Percentiles rank a stretch among this genome's conserved stretches.
These are phyloP conservation scores for Poa annua DNA, from an alignment of 176 grass and related monocot genomes.

Conservation along the genomic window DNA sequence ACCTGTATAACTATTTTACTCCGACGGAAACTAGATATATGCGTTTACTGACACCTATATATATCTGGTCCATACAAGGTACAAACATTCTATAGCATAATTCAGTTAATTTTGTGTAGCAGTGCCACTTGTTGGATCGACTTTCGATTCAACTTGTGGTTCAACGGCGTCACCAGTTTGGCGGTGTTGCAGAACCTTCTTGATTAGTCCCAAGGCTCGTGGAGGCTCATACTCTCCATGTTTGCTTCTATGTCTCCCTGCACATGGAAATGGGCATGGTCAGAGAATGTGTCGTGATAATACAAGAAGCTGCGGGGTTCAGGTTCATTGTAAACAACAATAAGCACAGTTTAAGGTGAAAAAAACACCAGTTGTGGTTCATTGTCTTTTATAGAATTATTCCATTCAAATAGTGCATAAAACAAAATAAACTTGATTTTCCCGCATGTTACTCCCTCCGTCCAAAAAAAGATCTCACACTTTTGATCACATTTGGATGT, in stretches of 20 bases:
- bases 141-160: not conserved
- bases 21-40: not conserved
- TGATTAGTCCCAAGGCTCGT: constrained; percentile 20
- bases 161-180: not conserved
- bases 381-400: not conserved
- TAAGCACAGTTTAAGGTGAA: too few species aligned
- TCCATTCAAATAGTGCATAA: not conserved
- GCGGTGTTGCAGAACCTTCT: too few species aligned
- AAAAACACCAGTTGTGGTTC: too few species aligned
- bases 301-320: not conserved
- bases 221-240: constrained; percentile 42
- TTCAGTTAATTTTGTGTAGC: not conserved
- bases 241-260: constrained; percentile 43
- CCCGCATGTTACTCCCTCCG: not conserved
- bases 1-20: not conserved
- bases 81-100: not conserved
- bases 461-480: too few species aligned
- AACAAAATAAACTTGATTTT: not conserved
- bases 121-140: not conserved
- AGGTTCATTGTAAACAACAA: too few species aligned
- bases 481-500: too few species aligned
- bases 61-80: constrained; percentile 12
- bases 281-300: not conserved
- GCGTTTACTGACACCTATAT: not conserved
- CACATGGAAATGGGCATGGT: constrained; percentile 26